Evolutionary conservation across 495 filamentous ascomycete species (phyloP), one percentile per base, ranked within the genome.

Genomic region (Thermothielavioides terrestris): DNA sequence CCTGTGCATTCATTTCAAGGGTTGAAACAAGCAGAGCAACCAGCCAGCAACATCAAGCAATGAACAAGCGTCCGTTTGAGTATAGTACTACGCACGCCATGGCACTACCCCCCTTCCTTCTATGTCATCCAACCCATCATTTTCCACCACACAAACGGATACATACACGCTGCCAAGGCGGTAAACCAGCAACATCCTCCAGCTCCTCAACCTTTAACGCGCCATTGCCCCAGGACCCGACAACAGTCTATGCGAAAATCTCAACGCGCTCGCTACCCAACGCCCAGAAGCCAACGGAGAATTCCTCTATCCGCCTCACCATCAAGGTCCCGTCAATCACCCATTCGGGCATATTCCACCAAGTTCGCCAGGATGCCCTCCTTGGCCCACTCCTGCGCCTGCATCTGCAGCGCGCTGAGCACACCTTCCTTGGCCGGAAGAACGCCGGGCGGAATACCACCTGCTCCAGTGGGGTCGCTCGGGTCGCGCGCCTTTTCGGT

Each of bases 391-490:
- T 74, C 70, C 23, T 60, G 58, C 37, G 69, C 66, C 53, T 73
- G 70, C 60, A 83, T 82, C 56, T 81, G 69, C 41, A 90, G 61
- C 25, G 83, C 84, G 3, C 74, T 77, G 15, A 90, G 75, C 43
- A 94, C 68, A 59, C 71, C 84, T 48, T 89, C 84, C 56, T 79
- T 82, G 41, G 77, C 74, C 4, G 85, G 86, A 12, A 90, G 59
- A 2, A 83, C 78, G 23, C 77, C 78, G 0, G 79, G 70, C 6
- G 85, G 89, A 27, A 88, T 67, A 8, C 66, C 67, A 14, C 59
- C 55, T 12, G 54, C 54, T 8, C 52, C 51, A 4, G 43, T 46
- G 25, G 65, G 74, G 34, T 75, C 73, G 38, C 77, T 78, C 3
- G 76, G 75, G 63, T 85, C 77, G 54, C 77, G 79, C 4, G 83